Evolutionary conservation across 257 asterid genomes (phyloP), one percentile per base, ranked within the genome.

Genomic region (Linderniella brevidens): DNA sequence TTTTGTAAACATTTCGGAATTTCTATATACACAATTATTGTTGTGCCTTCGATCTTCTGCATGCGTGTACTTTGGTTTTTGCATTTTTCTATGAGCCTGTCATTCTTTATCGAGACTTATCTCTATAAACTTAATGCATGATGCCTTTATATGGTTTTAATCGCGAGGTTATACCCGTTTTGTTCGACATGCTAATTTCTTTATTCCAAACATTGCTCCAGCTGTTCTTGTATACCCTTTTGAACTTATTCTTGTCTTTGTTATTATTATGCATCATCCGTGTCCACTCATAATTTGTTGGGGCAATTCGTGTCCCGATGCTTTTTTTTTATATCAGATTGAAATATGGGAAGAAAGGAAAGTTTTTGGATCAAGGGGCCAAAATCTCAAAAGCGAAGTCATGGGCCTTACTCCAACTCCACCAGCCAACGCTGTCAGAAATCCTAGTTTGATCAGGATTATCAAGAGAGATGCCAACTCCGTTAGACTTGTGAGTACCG

Each of bases 271-370:
- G 54, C 51, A 15, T 9, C 48, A 25, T 25, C 32, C 46, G 18
- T 48, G 40, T 49, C 54, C 11, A 35, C 42, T 53, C 50, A 46
- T 19, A 59, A 16, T 57, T 29, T 35, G 47, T 35, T 38, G 52
- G 52, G 48, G 55, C 48, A 53, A 35, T 55, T 37, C 51, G 46
- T 45, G 37, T 20, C 20, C 12, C 52, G 55, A 44, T 55, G 8
- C 13, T 49, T 52, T 56, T 52, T 49, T 52, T 56, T 52, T 49
- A 42, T 44, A 51, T 17, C 59, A 88, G 98, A 79, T 88, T 61
- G 70, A 58, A 19, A 88, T 84, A 63, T 88, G 95, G 98, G 95
- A 84, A 71, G 85, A 80, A 68, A 71, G 98, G 64, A 69, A 61
- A 61, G 93, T 88, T 54, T 88, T 88, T 64, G 98, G 95, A 53